Conservation (phyloP, 2,329 filamentous ascomycete genomes). For the Penicillium sp. region DNA sequence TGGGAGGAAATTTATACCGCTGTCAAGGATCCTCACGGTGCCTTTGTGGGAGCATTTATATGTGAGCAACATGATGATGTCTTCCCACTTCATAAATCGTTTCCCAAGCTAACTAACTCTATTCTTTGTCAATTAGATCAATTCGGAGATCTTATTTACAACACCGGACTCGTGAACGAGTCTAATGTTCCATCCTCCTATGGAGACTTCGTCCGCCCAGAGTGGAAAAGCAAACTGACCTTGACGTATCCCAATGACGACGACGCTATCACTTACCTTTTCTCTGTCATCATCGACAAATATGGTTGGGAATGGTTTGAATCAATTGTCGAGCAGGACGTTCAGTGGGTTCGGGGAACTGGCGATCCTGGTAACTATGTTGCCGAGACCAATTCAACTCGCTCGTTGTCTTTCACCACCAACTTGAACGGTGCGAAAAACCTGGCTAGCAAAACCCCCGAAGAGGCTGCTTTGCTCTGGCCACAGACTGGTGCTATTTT, state of each 20-base stretch:
- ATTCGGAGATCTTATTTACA: background rate
- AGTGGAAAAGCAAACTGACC: slow-evolving; percentile 55
- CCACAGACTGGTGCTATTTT: slow-evolving; percentile 52
- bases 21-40: slow-evolving; percentile 1
- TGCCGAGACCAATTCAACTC: slow-evolving; percentile 32
- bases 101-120: background rate
- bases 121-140: background rate
- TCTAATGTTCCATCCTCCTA: background rate
- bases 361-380: slow-evolving; percentile 45
- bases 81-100: background rate
- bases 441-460: background rate
- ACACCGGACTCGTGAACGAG: background rate
- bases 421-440: background rate
- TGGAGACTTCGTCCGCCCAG: slow-evolving; percentile 38
- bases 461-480: slow-evolving; percentile 45
- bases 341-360: slow-evolving; percentile 55
- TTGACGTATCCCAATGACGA: slow-evolving; percentile 61
- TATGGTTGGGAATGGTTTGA: slow-evolving; percentile 52
- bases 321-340: slow-evolving; percentile 49
- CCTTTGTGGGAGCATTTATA: background rate
- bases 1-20: background rate
- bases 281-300: slow-evolving; percentile 48
- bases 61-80: background rate
- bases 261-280: slow-evolving; percentile 52
- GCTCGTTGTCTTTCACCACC: background rate